phyloP scores from a whole-genome alignment of 2,329 filamentous ascomycete genomes.

The Neofusicoccum parvum region DNA sequence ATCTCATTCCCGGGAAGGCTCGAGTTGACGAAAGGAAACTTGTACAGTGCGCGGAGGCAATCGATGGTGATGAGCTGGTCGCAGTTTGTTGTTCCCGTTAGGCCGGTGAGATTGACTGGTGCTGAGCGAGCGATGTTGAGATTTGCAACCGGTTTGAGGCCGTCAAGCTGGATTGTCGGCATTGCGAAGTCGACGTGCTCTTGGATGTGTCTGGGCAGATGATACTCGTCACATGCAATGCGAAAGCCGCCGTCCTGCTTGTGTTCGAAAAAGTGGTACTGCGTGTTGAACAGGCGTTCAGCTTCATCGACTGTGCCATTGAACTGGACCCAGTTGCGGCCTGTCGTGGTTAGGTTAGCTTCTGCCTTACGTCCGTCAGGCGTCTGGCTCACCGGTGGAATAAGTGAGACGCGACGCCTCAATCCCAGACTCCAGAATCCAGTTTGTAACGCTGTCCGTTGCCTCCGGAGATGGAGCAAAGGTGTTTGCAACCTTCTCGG shows the following conservation, averaged over 20 bases:
- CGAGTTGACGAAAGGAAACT: constrained; percentile 29
- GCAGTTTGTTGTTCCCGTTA: constrained; percentile 45
- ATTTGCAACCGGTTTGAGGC: neutral
- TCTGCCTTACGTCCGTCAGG: too few relatives aligned
- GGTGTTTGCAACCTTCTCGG: constrained; percentile 29
- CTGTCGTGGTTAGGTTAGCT: neutral
- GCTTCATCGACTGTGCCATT: constrained; percentile 40
- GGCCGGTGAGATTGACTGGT: constrained; percentile 26
- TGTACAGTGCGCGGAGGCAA: constrained; percentile 48
- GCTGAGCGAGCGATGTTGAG: neutral
- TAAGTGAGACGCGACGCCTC: constrained; percentile 19
- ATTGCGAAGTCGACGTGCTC: constrained; percentile 38
- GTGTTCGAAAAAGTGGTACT: constrained; percentile 44
- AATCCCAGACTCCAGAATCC: constrained; percentile 25
- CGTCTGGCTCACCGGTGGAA: constrained; percentile 23
- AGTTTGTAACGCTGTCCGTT: constrained; percentile 27
- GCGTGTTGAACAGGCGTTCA: constrained; percentile 41
- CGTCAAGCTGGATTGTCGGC: constrained; percentile 46
- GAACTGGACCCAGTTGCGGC: constrained; percentile 42
- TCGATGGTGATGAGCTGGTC: constrained; percentile 59
- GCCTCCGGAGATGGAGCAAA: constrained; percentile 32
- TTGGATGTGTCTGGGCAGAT: constrained; percentile 29
- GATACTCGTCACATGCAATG: constrained; percentile 46
- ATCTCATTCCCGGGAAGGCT: constrained; percentile 3
- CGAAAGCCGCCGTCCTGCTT: constrained; percentile 33